These are phyloP conservation scores for Tricholoma saponaceum DNA, from an alignment of 768 basidiomycete species.

Conservation along the genomic window DNA sequence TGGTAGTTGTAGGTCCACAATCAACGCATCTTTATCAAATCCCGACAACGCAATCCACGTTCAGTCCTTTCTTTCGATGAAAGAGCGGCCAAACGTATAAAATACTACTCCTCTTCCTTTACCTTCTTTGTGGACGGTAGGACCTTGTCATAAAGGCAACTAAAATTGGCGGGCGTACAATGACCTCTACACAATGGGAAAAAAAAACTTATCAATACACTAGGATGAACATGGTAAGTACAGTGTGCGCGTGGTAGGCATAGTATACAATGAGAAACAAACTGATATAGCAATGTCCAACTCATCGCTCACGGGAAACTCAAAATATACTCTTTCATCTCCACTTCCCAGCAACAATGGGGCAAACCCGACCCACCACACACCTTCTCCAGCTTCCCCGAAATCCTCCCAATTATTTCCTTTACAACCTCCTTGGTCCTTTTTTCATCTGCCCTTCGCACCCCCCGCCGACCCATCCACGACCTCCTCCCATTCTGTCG, in stretches of 20 bases:
- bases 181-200: background rate
- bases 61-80: too few species aligned
- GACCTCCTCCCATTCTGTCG: constrained; percentile 2
- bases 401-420: constrained; percentile 29
- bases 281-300: background rate
- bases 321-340: constrained; percentile 61
- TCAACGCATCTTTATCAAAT: background rate
- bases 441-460: constrained; percentile 10
- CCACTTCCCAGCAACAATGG: constrained; percentile 55
- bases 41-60: too few species aligned
- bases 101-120: too few species aligned
- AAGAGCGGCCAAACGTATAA: too few species aligned
- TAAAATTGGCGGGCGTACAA: background rate
- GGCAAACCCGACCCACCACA: constrained; percentile 47
- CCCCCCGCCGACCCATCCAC: constrained; percentile 11
- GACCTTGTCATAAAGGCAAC: background rate
- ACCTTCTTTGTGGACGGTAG: too few species aligned
- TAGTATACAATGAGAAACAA: background rate
- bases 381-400: constrained; percentile 24
- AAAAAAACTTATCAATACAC: too few species aligned
- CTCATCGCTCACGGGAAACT: constrained; percentile 50
- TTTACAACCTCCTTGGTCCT: constrained; percentile 14
- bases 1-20: background rate
- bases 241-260: background rate
- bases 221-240: background rate